Evolutionary conservation across 306 rosid species (phyloP).

Genomic region (Mimosa bimucronata): DNA sequence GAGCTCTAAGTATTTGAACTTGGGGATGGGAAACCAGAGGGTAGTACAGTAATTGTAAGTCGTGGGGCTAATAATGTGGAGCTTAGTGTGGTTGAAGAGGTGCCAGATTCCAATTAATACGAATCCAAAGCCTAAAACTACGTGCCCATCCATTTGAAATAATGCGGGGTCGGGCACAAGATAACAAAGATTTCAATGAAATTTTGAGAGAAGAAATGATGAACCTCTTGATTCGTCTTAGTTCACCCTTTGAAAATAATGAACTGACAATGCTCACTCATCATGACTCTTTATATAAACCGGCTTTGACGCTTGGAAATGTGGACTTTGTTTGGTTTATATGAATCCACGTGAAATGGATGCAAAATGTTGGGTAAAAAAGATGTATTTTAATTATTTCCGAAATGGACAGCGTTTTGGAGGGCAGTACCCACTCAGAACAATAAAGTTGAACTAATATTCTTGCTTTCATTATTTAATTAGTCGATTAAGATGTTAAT

Average conservation of each 20-base stretch:
- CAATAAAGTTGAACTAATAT: no score
- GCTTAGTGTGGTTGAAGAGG: constrained; percentile 76
- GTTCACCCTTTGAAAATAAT: neutral
- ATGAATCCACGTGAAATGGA: no score
- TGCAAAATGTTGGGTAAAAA: no score
- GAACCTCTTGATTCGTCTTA: neutral
- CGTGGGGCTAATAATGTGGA: constrained; percentile 50
- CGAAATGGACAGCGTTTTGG: no score
- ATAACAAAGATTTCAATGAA: neutral
- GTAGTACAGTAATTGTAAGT: constrained; percentile 42
- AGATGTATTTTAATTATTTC: no score
- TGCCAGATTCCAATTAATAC: constrained; percentile 80
- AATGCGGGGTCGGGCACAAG: neutral
- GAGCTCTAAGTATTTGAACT: constrained; percentile 61
- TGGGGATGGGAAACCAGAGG: constrained; percentile 72
- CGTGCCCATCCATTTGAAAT: constrained; percentile 60
- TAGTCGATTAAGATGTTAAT: no score
- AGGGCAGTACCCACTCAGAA: no score
- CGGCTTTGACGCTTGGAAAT: no score
- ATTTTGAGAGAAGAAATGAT: neutral
- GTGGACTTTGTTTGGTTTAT: no score
- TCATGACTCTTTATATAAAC: no score
- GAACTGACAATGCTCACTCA: no score
- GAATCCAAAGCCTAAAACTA: constrained; percentile 77
- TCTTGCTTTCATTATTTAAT: no score